These are phyloP conservation scores for Lichtheimia ramosa DNA, from an alignment of 371 early-diverging fungal species.

Conservation along the genomic window DNA sequence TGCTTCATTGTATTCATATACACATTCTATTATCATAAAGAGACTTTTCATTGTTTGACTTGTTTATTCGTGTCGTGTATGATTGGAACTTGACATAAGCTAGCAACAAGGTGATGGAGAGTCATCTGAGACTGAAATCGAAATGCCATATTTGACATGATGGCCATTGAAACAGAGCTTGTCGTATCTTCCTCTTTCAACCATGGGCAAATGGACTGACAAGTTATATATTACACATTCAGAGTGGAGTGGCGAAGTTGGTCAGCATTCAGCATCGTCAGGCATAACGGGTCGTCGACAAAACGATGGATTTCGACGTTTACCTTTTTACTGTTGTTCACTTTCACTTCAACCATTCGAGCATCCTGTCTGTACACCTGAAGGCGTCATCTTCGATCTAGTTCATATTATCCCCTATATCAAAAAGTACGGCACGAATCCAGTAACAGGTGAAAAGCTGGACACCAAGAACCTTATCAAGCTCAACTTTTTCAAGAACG, in stretches of 20 bases:
- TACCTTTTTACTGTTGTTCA: conserved; percentile 87
- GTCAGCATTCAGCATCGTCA: conserved; percentile 66
- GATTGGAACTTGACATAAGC: too few species aligned
- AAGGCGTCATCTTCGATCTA: conserved; percentile 88
- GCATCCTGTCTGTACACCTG: conserved; percentile 83
- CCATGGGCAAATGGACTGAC: conserved; percentile 56
- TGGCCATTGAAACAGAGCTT: too few species aligned
- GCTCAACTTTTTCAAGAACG: conserved; percentile 80
- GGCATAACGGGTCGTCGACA: conserved; percentile 47
- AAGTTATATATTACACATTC: conserved; percentile 83
- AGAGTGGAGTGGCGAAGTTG: conserved; percentile 88
- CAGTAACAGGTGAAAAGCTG: conserved; percentile 84
- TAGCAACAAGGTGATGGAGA: too few species aligned
- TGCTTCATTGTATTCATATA: too few species aligned
- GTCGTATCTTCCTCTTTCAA: neutral
- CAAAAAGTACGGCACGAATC: conserved; percentile 84
- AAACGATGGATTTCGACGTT: conserved; percentile 61
- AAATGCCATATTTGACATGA: too few species aligned
- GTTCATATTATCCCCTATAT: conserved; percentile 84
- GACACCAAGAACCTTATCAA: conserved; percentile 72
- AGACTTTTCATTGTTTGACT: too few species aligned
- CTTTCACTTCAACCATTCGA: conserved; percentile 87
- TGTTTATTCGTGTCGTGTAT: too few species aligned
- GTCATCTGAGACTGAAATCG: too few species aligned
- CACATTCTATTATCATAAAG: too few species aligned